Evolutionary conservation across 352 stramenopile species (phyloP).

Genomic region (Phytopythium sindhum): DNA sequence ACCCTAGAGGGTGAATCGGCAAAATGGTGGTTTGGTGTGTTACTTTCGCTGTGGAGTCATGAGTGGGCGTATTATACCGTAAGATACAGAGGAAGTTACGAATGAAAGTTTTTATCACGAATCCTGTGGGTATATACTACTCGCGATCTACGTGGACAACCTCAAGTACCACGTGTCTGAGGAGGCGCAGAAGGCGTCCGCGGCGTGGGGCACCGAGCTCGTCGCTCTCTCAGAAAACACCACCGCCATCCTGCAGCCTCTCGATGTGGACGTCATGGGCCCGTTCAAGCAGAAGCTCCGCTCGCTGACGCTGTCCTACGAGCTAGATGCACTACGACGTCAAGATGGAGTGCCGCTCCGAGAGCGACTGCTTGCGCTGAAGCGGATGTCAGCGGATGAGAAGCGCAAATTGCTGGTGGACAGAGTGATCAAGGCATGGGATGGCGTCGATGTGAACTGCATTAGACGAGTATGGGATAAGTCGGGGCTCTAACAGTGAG

Average conservation of each 20-base stretch:
- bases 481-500: conserved; percentile 5
- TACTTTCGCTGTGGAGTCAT: too few species aligned
- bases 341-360: conserved; percentile 8
- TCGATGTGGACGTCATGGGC: conserved; percentile 23
- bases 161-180: conserved; percentile 22
- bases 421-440: conserved; percentile 14
- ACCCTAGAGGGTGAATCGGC: too few species aligned
- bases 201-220: conserved; percentile 16
- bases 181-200: conserved; percentile 12
- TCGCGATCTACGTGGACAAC: conserved; percentile 25
- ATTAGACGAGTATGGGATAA: conserved; percentile 18
- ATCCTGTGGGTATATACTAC: too few species aligned
- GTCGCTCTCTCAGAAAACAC: conserved; percentile 19
- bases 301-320: conserved; percentile 2
- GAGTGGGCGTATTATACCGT: too few species aligned
- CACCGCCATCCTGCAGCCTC: conserved; percentile 17
- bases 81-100: too few species aligned
- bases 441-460: conserved; percentile 6
- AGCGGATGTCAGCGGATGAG: conserved; percentile 1
- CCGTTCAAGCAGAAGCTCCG: conserved; percentile 24
- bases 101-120: too few species aligned
- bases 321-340: neutral
- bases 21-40: too few species aligned
- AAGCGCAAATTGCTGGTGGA: conserved; percentile 13
- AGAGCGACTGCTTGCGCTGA: conserved; percentile 11